Base-by-base conservation (phyloP, 805 yeast species). In the Cyberlindnera veronae region DNA sequence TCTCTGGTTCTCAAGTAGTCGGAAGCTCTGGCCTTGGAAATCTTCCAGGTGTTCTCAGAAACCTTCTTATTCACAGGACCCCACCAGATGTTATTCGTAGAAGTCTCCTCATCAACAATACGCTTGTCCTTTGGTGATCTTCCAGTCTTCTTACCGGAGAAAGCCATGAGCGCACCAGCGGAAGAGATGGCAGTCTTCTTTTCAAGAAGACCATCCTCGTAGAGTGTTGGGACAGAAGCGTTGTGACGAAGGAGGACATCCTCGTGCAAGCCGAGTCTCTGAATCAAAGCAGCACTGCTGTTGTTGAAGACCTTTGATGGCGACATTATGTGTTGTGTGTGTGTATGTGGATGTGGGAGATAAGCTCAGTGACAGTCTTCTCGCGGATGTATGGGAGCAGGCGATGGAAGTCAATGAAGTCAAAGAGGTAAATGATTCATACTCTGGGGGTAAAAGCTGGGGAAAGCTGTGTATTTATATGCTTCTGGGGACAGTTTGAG, bases 91-190 rank as follows among this genome's bases (percentile, higher is more conserved):
- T 90, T 72, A 44, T 86, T 76, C 45, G 76, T 68, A 29, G 96
- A 88, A 37, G 93, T 75, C 55, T 78, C 84, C 72, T 93, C 98
- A 58, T 90, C 97, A 48, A 91, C 97, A 64, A 91, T 87, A 71
- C 99, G 85, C 68, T 91, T 91, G 71, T 91, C 99, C 72, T 85
- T 86, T 63, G 99, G 99, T 26, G 97, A 91, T 69, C 99, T 84
- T 59, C 99, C 99, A 40, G 98, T 91, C 71, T 91, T 91, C 52
- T 78, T 71, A 61, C 99, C 99, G 16, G 96, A 88, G 69, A 79
- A 90, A 34, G 99, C 98, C 67, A 91, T 84, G 53, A 91, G 74
- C 34, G 98, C 96, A 62, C 99, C 99, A 32, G 95, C 75, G 22
- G 95, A 81, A 14, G 95, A 80, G 55, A 91, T 84, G 42, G 95